Conservation (phyloP, 2,329 filamentous ascomycete genomes). For the Talaromyces sp. region DNA sequence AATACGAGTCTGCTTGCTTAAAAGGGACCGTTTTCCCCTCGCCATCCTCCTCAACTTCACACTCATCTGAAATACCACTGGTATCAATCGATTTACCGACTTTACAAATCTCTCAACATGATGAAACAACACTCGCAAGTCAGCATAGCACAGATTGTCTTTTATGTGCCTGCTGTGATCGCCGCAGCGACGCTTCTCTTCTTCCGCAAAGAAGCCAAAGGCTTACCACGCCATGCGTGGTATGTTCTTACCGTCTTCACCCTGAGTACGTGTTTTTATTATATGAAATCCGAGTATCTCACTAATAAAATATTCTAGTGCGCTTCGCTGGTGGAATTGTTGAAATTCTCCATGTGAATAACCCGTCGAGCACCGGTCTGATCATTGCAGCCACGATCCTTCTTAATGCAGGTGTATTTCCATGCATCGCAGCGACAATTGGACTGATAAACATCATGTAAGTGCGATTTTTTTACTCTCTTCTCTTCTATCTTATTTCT, state of each 20-base stretch:
- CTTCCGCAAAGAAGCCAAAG: slow-evolving; percentile 12
- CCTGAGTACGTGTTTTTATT: slow-evolving; percentile 10
- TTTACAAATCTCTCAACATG: slow-evolving; percentile 7
- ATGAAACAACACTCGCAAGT: slow-evolving; percentile 16
- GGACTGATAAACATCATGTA: slow-evolving; percentile 20
- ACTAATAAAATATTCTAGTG: slow-evolving; percentile 6
- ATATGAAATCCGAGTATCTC: neutral
- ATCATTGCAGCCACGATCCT: slow-evolving; percentile 17
- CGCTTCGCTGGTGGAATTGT: slow-evolving; percentile 16
- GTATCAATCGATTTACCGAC: too few relatives aligned
- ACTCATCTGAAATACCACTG: too few relatives aligned
- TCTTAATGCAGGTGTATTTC: slow-evolving; percentile 19
- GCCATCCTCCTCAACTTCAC: neutral
- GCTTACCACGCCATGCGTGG: slow-evolving; percentile 18
- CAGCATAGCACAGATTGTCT: slow-evolving; percentile 18
- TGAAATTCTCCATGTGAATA: slow-evolving; percentile 15
- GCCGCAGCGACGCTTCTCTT: slow-evolving; percentile 13
- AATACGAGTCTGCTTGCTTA: neutral
- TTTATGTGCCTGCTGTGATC: slow-evolving; percentile 16
- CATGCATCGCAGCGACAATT: slow-evolving; percentile 20
- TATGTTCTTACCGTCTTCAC: slow-evolving; percentile 18
- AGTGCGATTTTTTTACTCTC: neutral
- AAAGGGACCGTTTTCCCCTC: neutral
- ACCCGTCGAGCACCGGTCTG: slow-evolving; percentile 12
- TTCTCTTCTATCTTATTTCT: neutral